Evolutionary conservation across 1,284 basidiomycete genomes (phyloP), one percentile per base, ranked within the genome.

Genomic region (Porodaedalea pini): DNA sequence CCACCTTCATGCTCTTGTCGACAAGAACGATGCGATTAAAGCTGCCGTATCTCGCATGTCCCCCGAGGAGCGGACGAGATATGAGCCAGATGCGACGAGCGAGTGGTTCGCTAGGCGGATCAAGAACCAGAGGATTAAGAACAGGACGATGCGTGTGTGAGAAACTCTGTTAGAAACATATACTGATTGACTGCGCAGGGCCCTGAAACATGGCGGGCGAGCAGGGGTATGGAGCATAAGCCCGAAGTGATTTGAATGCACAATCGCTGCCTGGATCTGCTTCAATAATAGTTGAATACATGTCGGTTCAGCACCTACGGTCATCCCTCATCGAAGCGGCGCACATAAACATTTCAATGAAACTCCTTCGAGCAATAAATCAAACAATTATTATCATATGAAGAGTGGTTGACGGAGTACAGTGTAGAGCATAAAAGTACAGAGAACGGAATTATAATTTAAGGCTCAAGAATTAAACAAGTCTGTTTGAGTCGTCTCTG

Each of bases 71-170:
- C n/a, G 36, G 36, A 23, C 13, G 40, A 58, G 15, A 34, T 58
- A 36, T 45, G 10, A 53, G 23, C 57, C 57, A 23, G 49, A 53
- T 69, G 54, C 69, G n/a, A 81, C 78, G 0, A 69, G 64, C 1
- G 75, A 81, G 48, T 82, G 81, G 81, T 75, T 79, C 36, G 62
- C 73, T 3, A 71, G 76, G 49, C 68, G 78, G 17, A 69, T 79
- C 60, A 76, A 71, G 56, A 74, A 77, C 47, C 69, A 77, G 55
- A 70, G 79, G 31, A 68, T 78, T n/a, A 73, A 70, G 40, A 79
- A 78, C 62, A 70, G 76, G 25, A 73, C 69, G 68, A 75, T 74
- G 32, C 34, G 57, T 48, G 17, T 1, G n/a, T 37, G 11, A 17
- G 10, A 10, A 17, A 39, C 4, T 27, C 8, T 10, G n/a, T n/a